Conservation (phyloP, 768 basidiomycete species). For the Phaeotremella skinneri region DNA sequence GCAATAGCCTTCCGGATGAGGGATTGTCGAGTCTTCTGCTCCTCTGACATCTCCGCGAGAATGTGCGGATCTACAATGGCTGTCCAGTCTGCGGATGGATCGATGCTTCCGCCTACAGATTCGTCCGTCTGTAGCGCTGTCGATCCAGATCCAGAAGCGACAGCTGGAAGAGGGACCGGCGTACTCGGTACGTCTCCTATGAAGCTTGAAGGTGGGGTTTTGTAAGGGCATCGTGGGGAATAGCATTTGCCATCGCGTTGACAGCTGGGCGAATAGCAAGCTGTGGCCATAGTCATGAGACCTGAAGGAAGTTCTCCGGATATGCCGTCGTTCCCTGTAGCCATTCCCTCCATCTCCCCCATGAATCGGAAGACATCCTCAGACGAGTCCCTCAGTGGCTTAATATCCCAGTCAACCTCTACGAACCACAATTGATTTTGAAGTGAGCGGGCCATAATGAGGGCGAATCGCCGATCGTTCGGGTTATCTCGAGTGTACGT, state of each 20-base stretch:
- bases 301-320: conserved; percentile 57
- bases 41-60: conserved; percentile 66
- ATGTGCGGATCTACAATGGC: conserved; percentile 71
- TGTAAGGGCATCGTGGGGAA: conserved; percentile 64
- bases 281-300: conserved; percentile 81
- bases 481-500: conserved; percentile 73
- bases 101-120: background rate
- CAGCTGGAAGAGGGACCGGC: conserved; percentile 2
- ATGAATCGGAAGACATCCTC: conserved; percentile 93
- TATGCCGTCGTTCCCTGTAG: conserved; percentile 31
- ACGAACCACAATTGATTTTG: conserved; percentile 93
- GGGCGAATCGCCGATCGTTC: conserved; percentile 74
- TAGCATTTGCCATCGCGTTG: conserved; percentile 78
- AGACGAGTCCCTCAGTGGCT: conserved; percentile 75
- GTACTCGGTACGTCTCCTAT: background rate
- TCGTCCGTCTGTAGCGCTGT: background rate
- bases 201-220: conserved; percentile 34
- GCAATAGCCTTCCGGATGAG: conserved; percentile 81
- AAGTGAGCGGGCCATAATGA: conserved; percentile 83
- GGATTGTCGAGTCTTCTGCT: conserved; percentile 77
- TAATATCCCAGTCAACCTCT: conserved; percentile 92
- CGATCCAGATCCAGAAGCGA: background rate
- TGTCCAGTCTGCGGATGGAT: conserved; percentile 65
- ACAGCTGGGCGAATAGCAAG: conserved; percentile 86
- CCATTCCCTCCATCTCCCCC: conserved; percentile 60